A percentile compares a stretch with the other conserved stretches of the same genome.
Conservation (phyloP, 1,284 basidiomycete genomes). For the Schizophyllum amplum region DNA sequence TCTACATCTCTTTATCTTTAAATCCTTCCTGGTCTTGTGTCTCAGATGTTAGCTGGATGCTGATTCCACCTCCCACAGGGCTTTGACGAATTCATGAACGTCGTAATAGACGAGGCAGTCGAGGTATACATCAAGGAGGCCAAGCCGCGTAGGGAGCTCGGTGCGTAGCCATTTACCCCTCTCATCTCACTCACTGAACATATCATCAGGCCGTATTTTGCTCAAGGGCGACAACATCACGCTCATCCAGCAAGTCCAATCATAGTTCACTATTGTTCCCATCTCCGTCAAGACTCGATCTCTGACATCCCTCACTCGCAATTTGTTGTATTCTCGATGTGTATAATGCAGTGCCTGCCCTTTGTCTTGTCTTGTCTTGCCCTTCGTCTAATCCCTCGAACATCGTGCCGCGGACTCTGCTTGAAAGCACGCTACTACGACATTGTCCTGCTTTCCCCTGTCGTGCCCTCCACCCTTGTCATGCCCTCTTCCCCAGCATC, state of each 20-base stretch:
- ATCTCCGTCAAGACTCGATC: background rate
- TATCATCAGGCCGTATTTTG: constrained; percentile 72
- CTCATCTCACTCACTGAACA: constrained; percentile 8
- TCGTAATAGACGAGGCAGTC: constrained; percentile 92
- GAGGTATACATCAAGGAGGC: constrained; percentile 89
- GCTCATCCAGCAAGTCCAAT: constrained; percentile 69
- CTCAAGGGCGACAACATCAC: constrained; percentile 97
- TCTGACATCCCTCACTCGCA: background rate
- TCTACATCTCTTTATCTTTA: constrained; percentile 7
- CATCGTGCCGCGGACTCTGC: too few species aligned
- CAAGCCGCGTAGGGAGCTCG: constrained; percentile 76
- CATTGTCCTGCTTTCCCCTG: background rate
- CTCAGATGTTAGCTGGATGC: constrained; percentile 7
- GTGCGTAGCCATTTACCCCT: constrained; percentile 30
- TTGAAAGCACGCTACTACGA: too few species aligned
- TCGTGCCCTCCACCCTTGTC: background rate
- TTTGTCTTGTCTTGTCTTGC: too few species aligned
- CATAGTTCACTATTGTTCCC: background rate
- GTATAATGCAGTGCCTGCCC: background rate
- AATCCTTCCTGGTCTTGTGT: background rate
- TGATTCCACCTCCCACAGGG: constrained; percentile 49
- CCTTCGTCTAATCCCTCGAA: too few species aligned
- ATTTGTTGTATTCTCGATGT: background rate
- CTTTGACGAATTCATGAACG: constrained; percentile 99
- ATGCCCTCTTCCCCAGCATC: background rate